Conservation (phyloP, 2,329 filamentous ascomycete genomes). For the Sporothrix humicola region DNA sequence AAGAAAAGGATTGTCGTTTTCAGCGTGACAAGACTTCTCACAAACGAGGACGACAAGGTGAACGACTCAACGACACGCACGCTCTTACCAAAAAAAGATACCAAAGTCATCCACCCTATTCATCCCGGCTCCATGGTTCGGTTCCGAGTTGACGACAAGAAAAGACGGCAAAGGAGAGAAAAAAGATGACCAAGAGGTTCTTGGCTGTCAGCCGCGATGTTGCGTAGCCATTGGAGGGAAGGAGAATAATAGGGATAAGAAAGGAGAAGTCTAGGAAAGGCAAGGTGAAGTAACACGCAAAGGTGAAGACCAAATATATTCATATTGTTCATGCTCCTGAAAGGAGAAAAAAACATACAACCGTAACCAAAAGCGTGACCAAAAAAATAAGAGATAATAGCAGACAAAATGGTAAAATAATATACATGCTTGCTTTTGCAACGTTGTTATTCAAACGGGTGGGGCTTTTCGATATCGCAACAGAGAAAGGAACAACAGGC, state of each 20-base stretch:
- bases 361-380: neutral
- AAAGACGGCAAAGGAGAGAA: neutral
- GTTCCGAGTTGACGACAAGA: neutral
- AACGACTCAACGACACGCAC: too few species aligned
- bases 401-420: neutral
- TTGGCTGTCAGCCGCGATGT: neutral
- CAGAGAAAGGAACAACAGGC: neutral
- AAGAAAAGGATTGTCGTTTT: too few species aligned
- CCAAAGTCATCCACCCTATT: neutral
- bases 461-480: neutral
- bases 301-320: neutral
- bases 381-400: neutral
- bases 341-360: neutral
- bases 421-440: constrained; percentile 8
- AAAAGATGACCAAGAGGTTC: neutral
- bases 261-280: neutral
- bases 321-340: neutral
- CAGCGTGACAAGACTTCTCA: too few species aligned
- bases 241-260: neutral
- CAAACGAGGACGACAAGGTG: too few species aligned
- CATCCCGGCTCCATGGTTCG: neutral
- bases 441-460: neutral
- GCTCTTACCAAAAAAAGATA: too few species aligned
- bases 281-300: neutral
- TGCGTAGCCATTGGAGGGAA: constrained; percentile 3